Evolutionary conservation across 1,139 yeast genomes (phyloP).

Genomic region (Blastobotrys raffinosifermentans): DNA sequence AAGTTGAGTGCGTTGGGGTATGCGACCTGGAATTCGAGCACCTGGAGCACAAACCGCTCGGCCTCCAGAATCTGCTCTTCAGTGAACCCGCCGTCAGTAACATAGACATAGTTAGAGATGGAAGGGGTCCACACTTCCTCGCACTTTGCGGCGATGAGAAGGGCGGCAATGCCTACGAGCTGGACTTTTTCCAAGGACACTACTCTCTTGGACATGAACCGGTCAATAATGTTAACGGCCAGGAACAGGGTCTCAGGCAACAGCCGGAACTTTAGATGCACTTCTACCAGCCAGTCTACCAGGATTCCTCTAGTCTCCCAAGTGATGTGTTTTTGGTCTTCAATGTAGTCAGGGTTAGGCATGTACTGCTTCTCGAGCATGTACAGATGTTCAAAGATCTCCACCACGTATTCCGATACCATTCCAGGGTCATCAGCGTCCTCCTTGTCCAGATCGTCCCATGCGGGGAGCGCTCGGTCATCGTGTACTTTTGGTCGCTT

Average conservation of each 20-base stretch:
- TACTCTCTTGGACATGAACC: slow-evolving; percentile 74
- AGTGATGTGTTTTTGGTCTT: slow-evolving; percentile 51
- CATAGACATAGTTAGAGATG: slow-evolving; percentile 79
- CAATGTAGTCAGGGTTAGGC: slow-evolving; percentile 71
- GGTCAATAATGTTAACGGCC: slow-evolving; percentile 85
- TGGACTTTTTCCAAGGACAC: slow-evolving; percentile 84
- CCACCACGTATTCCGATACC: slow-evolving; percentile 91
- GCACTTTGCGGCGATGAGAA: slow-evolving; percentile 90
- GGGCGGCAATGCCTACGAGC: slow-evolving; percentile 81
- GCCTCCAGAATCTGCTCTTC: slow-evolving; percentile 85
- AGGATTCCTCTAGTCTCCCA: slow-evolving; percentile 85
- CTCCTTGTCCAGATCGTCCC: slow-evolving; percentile 92
- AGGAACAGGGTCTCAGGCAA: slow-evolving; percentile 87
- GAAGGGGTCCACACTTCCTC: slow-evolving; percentile 94
- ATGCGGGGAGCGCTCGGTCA: slow-evolving; percentile 31
- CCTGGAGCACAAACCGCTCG: slow-evolving; percentile 74
- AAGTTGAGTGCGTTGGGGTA: slow-evolving; percentile 95
- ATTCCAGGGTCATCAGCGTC: slow-evolving; percentile 88
- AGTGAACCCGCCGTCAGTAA: slow-evolving; percentile 77
- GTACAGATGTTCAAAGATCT: slow-evolving; percentile 75
- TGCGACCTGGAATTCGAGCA: slow-evolving; percentile 70
- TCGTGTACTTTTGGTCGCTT: slow-evolving; percentile 11
- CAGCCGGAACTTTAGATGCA: slow-evolving; percentile 79
- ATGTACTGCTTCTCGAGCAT: slow-evolving; percentile 68
- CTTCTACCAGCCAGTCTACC: slow-evolving; percentile 93